Base-by-base conservation (phyloP, 176 grass and related monocot genomes). In the Oropetium thomaeum region DNA sequence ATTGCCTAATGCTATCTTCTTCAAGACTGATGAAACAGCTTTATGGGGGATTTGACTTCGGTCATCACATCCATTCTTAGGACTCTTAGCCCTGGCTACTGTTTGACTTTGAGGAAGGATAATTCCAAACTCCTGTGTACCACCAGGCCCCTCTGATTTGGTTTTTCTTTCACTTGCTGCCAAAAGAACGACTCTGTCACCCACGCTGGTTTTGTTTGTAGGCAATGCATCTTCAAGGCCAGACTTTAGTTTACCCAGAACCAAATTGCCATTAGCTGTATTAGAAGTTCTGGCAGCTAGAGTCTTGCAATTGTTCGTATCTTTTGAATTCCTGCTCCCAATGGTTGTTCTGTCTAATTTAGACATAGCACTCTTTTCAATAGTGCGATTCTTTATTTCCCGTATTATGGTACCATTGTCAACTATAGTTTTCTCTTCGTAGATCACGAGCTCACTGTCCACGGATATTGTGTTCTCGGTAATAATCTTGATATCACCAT, bases 351-450 rank as follows among this genome's bases (percentile, higher is more conserved):
- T 79, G 14, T 54, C 66, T 65, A 65, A 31, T 59, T 70, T 80
- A 73, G 58, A 55, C 20, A 43, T 62, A 84, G 17, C 63, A 6
- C 63, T 87, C 71, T 90, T 85, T 75, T 92, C 91, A 44, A 74
- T 86, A 69, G 94, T 67, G 47, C 92, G 71, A 86, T 60, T 86
- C 76, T 90, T 92, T 54, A 88, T 84, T 64, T 87, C 86, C 43
- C 67, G 74, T 41, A 62, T 53, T 58, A 83, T 41, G 67, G 89
- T 78, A 34, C 78, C 88, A 71, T 83, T 83, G 72, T 89, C 87
- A 44, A 98, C 84, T 82, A 94, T 71, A 52, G 93, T 94, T 90
- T 98, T 98, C 84, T 93, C 94, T 71, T 97, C 90, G 85, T 83
- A 97, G 60, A 92, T 78, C 82, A 89, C 44, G 25, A 73, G 69